These are phyloP conservation scores for Saccharomycopsis oosterbeekiorum DNA, from an alignment of 805 yeast species.

Conservation along the genomic window DNA sequence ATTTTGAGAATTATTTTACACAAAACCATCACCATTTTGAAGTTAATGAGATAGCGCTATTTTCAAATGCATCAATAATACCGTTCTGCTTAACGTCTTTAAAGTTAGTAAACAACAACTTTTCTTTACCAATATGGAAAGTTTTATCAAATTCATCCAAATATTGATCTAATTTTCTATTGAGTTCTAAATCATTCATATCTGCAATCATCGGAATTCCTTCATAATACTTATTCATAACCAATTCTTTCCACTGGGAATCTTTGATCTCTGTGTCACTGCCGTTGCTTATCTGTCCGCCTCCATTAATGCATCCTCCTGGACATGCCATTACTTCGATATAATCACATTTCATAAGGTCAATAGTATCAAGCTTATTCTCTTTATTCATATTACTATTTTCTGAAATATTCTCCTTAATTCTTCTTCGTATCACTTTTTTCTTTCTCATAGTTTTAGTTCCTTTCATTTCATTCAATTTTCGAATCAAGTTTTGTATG, in stretches of 20 bases:
- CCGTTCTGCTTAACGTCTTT: slow-evolving; percentile 3
- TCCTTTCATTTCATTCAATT: slow-evolving; percentile 41
- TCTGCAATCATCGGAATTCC: slow-evolving; percentile 10
- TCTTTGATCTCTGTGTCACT: neutral
- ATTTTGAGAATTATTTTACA: neutral
- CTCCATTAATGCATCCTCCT: slow-evolving; percentile 94
- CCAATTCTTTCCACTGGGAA: slow-evolving; percentile 7
- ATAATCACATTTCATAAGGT: slow-evolving; percentile 3
- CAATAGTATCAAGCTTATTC: slow-evolving; percentile 20
- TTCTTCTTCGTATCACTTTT: slow-evolving; percentile 36
- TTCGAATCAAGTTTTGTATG: slow-evolving; percentile 87
- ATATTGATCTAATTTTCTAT: slow-evolving; percentile 2
- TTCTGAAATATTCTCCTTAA: slow-evolving; percentile 19
- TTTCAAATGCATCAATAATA: slow-evolving; percentile 5
- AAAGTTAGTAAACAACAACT: slow-evolving; percentile 7
- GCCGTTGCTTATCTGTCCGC: slow-evolving; percentile 61
- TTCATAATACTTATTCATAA: slow-evolving; percentile 2
- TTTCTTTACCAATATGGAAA: slow-evolving; percentile 1
- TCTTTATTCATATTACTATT: slow-evolving; percentile 9
- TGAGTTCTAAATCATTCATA: slow-evolving; percentile 5
- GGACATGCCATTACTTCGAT: slow-evolving; percentile 88
- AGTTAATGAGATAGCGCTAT: slow-evolving; percentile 15
- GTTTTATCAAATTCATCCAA: slow-evolving; percentile 7
- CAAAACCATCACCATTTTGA: slow-evolving; percentile 12
- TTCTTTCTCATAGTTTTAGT: slow-evolving; percentile 20